phyloP scores from a whole-genome alignment of 2,329 filamentous ascomycete species.

The Trichoderma asperellum region DNA sequence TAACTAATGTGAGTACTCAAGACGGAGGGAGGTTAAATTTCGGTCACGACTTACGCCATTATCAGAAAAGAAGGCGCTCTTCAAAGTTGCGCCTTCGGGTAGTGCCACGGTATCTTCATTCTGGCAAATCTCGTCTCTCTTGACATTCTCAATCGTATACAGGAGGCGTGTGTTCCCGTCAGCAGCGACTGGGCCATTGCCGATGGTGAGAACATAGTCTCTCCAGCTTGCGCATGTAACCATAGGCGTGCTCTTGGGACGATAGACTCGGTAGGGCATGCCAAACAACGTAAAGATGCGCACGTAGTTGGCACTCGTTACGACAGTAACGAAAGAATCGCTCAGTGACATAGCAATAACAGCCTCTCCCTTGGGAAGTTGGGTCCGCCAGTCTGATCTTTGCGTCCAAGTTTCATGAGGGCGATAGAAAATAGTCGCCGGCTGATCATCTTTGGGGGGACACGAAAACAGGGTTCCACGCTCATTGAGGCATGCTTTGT shows the following conservation, averaged over 20 bases:
- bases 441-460: constrained; percentile 65
- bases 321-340: constrained; percentile 87
- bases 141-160: constrained; percentile 94
- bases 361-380: constrained; percentile 84
- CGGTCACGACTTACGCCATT: constrained; percentile 66
- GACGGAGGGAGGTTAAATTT: background rate
- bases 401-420: constrained; percentile 97
- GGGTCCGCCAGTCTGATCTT: constrained; percentile 85
- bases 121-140: constrained; percentile 90
- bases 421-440: constrained; percentile 89
- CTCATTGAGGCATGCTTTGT: constrained; percentile 90
- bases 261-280: constrained; percentile 83
- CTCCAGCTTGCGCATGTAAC: constrained; percentile 94
- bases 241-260: constrained; percentile 86
- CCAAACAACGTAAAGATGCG: constrained; percentile 93
- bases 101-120: constrained; percentile 91
- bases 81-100: constrained; percentile 71
- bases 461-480: constrained; percentile 86
- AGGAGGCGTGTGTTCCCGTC: constrained; percentile 78
- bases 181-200: constrained; percentile 82
- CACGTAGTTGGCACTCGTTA: constrained; percentile 85
- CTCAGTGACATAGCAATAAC: constrained; percentile 88
- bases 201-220: constrained; percentile 95
- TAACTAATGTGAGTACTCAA: background rate
- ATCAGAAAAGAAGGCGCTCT: constrained; percentile 89